Conservation (phyloP, 2,329 filamentous ascomycete species). For the Rhytidhysteron rufulum region DNA sequence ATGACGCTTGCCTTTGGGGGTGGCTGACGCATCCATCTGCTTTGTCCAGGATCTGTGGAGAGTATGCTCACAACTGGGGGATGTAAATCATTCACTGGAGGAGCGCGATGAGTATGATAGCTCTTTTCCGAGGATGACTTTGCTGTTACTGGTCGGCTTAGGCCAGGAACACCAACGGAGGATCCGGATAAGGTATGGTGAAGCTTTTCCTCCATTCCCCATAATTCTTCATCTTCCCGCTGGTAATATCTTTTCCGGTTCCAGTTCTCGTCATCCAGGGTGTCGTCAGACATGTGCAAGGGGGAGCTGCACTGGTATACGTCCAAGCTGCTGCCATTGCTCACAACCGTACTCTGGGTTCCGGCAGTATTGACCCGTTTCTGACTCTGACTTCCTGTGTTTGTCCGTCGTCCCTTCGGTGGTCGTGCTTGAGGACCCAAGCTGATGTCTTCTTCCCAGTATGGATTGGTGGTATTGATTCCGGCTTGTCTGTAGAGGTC, state of each 20-base stretch:
- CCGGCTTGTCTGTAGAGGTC: conserved; percentile 73
- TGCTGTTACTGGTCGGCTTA: conserved; percentile 23
- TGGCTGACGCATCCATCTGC: conserved; percentile 89
- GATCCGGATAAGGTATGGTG: conserved; percentile 19
- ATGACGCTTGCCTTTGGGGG: conserved; percentile 87
- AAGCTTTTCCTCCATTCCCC: conserved; percentile 59
- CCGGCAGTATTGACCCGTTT: conserved; percentile 58
- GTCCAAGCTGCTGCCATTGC: conserved; percentile 42
- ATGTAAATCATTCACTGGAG: conserved; percentile 80
- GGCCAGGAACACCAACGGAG: conserved; percentile 26
- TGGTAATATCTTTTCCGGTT: conserved; percentile 78
- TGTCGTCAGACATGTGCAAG: conserved; percentile 30
- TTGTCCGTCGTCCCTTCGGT: conserved; percentile 53
- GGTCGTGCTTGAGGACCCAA: conserved; percentile 73
- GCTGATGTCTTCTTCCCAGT: conserved; percentile 83
- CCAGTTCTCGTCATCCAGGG: conserved; percentile 53
- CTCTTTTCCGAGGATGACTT: conserved; percentile 26
- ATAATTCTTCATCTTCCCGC: conserved; percentile 81
- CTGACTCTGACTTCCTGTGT: conserved; percentile 52
- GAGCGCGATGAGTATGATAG: conserved; percentile 47
- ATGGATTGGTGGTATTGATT: conserved; percentile 81
- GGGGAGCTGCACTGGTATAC: conserved; percentile 17
- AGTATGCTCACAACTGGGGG: conserved; percentile 78
- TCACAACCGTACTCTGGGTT: conserved; percentile 46
- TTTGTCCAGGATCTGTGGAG: conserved; percentile 64